Evolutionary conservation across 495 filamentous ascomycete genomes (phyloP), one percentile per base, ranked within the genome.

Genomic region (Xylaria castorea): DNA sequence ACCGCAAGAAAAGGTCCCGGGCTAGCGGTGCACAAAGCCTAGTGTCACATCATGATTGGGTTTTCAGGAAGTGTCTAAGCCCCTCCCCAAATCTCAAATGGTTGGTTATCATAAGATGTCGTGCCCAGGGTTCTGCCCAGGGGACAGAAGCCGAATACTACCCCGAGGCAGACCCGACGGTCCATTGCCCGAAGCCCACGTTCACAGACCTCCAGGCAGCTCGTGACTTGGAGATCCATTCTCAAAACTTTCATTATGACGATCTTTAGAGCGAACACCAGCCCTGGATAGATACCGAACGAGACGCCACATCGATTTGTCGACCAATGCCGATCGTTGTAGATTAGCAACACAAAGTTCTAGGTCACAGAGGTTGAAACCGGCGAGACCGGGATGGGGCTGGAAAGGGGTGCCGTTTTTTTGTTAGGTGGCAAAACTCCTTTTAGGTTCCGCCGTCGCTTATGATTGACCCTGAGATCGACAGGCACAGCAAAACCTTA

Each of bases 41-140:
- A 9, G 65, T 57, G 34, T 30, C 50, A 55, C 32, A 55, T 42
- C 65, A 32, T 68, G 32, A 68, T 68, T 68, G 50, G 50, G 14
- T 18, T n/a, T 27, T 34, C 36, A 22, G 50, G 22, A 34, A 57
- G 38, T 8, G 61, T 42, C 61, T 64, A 64, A 22, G 38, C 64
- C 64, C 64, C 25, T 53, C 42, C 40, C 62, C 62, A 65, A 22
- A 44, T 38, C 62, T 44, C 36, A 42, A 22, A 50, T 60, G 30
- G 38, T 42, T 42, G 60, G 60, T 42, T 42, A 42, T 42, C 38
- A 27, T 4, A 46, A 50, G 42, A 66, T 50, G 63, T 66, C 22
- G 36, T 63, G 61, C 38, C 61, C 20, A 64, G 36, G 61, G 63
- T 66, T 12, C n/a, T 63, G 61, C 38, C 61, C 20, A 64, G 36